Evolutionary conservation across 148 eudicot species (phyloP), one percentile per base, ranked within the genome.

Genomic region (Spergularia bocconei): DNA sequence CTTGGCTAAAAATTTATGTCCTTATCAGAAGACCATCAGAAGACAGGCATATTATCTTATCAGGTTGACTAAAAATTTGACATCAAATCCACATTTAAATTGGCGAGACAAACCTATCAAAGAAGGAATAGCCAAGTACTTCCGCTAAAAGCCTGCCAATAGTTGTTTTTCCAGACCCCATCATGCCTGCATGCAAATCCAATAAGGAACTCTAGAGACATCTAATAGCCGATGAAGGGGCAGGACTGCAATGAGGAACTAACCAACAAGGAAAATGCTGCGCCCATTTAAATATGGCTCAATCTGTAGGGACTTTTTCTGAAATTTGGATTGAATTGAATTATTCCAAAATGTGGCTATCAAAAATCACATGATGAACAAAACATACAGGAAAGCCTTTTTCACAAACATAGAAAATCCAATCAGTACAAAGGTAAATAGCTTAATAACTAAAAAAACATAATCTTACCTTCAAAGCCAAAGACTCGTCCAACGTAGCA

Each of bases 111-210:
- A 54, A 91, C 99, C 97, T 79, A 82, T 95, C 99, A 75, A 48
- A 82, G 83, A 95, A 95, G 6, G 97, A 87, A 85, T 95, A 95
- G 67, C 85, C 87, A 74, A 95, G 94, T 44, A 62, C 85, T 52
- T 87, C 92, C 6, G 99, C 84, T 79, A 95, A 81, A 79, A 92
- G 83, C 86, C 81, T 86, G 80, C 99, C 99, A 72, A 95, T 75
- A 8, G 99, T 95, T 61, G 99, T 92, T 83, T 95, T 95, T 13
- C 99, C 99, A 69, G 99, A 92, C 56, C 99, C 99, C 99, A 95
- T 95, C 98, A 95, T 91, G 75, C 99, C 99, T 93, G 85, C 77
- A 87, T 72, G 38, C 13, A 53, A 51, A 15, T 53, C 72, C 39
- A 55, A 69, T 68, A 16, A 73, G 4, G 47, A 58, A 48, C 14